These are phyloP conservation scores for Curvularia spicifera DNA, from an alignment of 2,329 filamentous ascomycete species.

Conservation along the genomic window DNA sequence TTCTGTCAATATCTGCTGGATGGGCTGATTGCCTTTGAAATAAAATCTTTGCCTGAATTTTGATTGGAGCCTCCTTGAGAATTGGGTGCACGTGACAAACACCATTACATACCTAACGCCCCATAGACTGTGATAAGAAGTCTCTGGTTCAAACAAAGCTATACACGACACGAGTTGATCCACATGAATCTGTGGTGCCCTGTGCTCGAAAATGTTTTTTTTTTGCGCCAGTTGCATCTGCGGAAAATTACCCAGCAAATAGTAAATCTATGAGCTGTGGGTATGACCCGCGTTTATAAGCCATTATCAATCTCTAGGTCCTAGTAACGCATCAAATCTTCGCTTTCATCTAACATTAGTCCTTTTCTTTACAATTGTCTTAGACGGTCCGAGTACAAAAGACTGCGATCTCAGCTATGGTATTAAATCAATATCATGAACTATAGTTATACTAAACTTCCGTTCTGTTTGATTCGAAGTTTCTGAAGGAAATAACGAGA, in stretches of 20 bases:
- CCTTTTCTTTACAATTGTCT: not conserved
- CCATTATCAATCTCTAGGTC: not conserved
- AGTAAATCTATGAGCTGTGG: not conserved
- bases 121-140: not conserved
- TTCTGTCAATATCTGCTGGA: not conserved
- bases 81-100: not conserved
- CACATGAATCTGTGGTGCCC: not conserved
- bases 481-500: no score
- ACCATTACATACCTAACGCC: not conserved
- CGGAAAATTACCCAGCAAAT: not conserved
- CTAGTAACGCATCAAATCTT: not conserved
- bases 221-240: not conserved
- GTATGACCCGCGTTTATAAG: not conserved
- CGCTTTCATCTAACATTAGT: not conserved
- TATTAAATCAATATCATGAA: no score
- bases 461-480: no score
- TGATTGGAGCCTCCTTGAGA: not conserved
- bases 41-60: not conserved
- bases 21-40: not conserved
- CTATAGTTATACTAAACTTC: no score
- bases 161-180: not conserved
- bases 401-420: no score
- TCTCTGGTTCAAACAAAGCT: not conserved
- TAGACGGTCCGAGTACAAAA: no score
- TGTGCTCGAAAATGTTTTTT: not conserved